Evolutionary conservation across 805 yeast species (phyloP).

Genomic region (Wickerhamiella brachini): DNA sequence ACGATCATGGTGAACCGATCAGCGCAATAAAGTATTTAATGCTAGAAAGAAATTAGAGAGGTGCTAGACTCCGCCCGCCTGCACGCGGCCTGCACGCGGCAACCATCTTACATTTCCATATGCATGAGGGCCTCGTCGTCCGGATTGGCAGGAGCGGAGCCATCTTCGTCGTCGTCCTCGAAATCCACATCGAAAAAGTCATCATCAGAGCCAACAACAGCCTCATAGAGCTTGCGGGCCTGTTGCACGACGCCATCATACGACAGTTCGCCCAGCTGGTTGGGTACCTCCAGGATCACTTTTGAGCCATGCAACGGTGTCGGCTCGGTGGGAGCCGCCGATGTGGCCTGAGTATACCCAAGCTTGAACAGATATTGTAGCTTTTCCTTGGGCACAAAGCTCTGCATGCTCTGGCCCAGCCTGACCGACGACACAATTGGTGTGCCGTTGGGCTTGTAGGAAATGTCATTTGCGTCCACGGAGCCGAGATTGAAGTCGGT

Average conservation of each 20-base stretch:
- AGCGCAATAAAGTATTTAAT: conserved; percentile 1
- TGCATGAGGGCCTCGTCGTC: conserved; percentile 24
- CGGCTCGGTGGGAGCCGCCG: conserved; percentile 10
- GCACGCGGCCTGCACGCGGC: not conserved
- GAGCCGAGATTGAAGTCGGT: conserved; percentile 43
- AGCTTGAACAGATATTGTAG: conserved; percentile 48
- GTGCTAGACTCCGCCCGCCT: not conserved
- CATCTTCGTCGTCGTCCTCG: conserved; percentile 48
- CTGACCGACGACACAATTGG: conserved; percentile 68
- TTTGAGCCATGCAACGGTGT: conserved; percentile 18
- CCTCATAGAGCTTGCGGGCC: conserved; percentile 57
- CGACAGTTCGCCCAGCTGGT: conserved; percentile 77
- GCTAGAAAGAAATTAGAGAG: not conserved
- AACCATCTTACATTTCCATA: conserved; percentile 16
- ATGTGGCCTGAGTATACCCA: conserved; percentile 39
- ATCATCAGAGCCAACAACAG: conserved; percentile 83
- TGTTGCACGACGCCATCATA: conserved; percentile 85
- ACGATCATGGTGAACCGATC: no score
- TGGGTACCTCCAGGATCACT: conserved; percentile 29
- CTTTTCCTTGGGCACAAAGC: conserved; percentile 70
- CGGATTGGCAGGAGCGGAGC: conserved; percentile 23
- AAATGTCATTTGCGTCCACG: conserved; percentile 41
- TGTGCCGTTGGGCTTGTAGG: conserved; percentile 42
- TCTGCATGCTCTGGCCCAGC: conserved; percentile 72
- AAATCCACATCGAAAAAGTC: conserved; percentile 94